Base-by-base conservation (phyloP, 805 yeast species). In the Tetrapisispora nanseiensis region DNA sequence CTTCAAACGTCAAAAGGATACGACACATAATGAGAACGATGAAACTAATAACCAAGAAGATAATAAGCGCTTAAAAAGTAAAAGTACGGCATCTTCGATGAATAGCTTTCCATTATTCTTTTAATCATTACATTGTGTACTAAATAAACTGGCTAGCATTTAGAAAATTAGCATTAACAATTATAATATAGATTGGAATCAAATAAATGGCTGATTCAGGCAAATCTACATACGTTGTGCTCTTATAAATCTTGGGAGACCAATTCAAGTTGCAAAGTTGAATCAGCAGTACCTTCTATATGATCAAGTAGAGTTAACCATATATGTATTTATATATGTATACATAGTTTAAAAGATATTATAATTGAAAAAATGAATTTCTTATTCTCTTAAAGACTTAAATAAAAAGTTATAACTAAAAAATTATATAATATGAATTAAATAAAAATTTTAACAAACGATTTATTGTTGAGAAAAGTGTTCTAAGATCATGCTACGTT, bases 401-500 rank as follows among this genome's bases (percentile, higher is more conserved):
- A 23, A 11, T 24, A 19, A 34, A 24, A 23, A 24, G 11, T 6
- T 10, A 21, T 34, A 34, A 20, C 7, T 21, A 34, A 23, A 22
- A n/a, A 34, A 13, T 13, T 10, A n/a, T n/a, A n/a, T n/a, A 13
- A 29, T 29, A 29, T 30, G n/a, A 3, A 12, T 33, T 13, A 23
- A 20, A n/a, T n/a, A 7, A 8, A 16, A 22, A n/a, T 23, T 20
- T n/a, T 29, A 31, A 15, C 12, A 48, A 47, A 31, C 47, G 46
- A 67, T 62, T 74, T 82, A 80, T 73, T 85, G 87, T 69, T 83
- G 84, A 64, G 94, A 80, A 75, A 90, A 86, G 81, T 86, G 89
- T 74, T 87, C 94, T 72, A 92, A 80, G 70, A 92, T 81, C 74
- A 86, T 82, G 78, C 80, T 76, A 78, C 97, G 86, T 78, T 90